A percentile compares a stretch with the other conserved stretches of the same genome.
Evolutionary conservation across 164 flowering plant species (phyloP).

Genomic region (Tetrastigma voinierianum): DNA sequence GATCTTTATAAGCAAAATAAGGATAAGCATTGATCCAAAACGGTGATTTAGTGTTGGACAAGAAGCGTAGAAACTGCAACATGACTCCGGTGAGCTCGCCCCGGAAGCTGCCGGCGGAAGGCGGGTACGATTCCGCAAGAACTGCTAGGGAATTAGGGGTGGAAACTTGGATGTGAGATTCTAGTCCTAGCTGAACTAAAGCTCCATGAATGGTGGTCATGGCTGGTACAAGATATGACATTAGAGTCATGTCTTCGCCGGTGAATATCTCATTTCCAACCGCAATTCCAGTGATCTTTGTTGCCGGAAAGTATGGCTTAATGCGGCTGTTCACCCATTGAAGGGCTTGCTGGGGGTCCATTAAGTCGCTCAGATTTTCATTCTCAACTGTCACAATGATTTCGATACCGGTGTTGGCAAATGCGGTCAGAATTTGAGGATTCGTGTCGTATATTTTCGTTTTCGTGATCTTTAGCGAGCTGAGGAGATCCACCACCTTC

Average conservation of each 20-base stretch:
- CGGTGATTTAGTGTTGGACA: constrained; percentile 56
- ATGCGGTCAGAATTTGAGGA: constrained; percentile 69
- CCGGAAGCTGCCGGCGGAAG: constrained; percentile 74
- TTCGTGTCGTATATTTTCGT: constrained; percentile 90
- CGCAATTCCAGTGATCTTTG: constrained; percentile 73
- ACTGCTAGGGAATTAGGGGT: constrained; percentile 68
- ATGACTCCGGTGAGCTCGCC: constrained; percentile 45
- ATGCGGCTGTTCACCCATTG: constrained; percentile 76
- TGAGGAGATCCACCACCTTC: constrained; percentile 51
- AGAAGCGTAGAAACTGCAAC: constrained; percentile 53
- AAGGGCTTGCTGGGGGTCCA: constrained; percentile 66
- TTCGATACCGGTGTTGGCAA: constrained; percentile 71
- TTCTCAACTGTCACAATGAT: constrained; percentile 80
- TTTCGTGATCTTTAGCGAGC: constrained; percentile 54
- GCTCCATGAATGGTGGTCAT: constrained; percentile 61
- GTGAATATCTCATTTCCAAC: constrained; percentile 88
- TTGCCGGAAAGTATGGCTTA: constrained; percentile 76
- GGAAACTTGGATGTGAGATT: constrained; percentile 60
- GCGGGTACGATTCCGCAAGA: constrained; percentile 66
- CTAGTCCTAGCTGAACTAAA: constrained; percentile 55
- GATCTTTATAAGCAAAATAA: constrained; percentile 79
- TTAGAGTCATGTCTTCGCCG: constrained; percentile 40
- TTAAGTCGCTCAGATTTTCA: constrained; percentile 35
- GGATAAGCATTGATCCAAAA: constrained; percentile 98
- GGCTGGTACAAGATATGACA: constrained; percentile 60